Conservation (phyloP, 2,329 filamentous ascomycete genomes). For the Ophiocordyceps camponoti-rufipedis region DNA sequence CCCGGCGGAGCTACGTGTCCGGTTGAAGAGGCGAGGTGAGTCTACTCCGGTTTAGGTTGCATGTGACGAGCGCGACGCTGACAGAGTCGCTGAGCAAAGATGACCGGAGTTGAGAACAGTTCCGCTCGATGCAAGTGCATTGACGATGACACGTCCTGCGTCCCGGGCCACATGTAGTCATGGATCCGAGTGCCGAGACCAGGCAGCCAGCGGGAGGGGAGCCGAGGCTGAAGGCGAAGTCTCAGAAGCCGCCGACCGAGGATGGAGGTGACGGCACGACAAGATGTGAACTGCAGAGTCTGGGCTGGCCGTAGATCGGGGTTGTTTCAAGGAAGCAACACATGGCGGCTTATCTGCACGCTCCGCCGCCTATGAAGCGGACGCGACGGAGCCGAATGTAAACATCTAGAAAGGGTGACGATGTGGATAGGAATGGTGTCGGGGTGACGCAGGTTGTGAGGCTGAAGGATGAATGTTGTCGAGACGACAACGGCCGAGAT, state of each 20-base stretch:
- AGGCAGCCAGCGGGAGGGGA: not conserved
- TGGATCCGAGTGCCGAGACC: not conserved
- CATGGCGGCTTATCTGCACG: no score
- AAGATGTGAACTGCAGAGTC: not conserved
- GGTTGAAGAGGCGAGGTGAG: slow-evolving; percentile 5
- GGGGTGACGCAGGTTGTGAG: no score
- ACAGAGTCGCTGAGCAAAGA: slow-evolving; percentile 15
- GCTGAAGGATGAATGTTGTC: no score
- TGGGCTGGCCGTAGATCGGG: not conserved
- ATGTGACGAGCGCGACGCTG: not conserved
- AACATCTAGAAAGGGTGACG: no score
- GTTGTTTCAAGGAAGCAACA: no score
- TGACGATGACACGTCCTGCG: not conserved
- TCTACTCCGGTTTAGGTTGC: not conserved
- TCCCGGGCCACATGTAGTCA: not conserved
- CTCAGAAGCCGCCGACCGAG: not conserved
- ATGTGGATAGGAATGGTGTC: no score
- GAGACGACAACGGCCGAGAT: no score
- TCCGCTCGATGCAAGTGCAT: slow-evolving; percentile 1
- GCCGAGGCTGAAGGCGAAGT: not conserved
- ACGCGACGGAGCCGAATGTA: no score
- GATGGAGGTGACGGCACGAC: not conserved
- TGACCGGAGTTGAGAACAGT: not conserved
- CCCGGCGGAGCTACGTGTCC: slow-evolving; percentile 8
- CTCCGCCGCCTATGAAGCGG: no score